Conservation (phyloP, 2,329 filamentous ascomycete genomes). For the Cladosporium velox region DNA sequence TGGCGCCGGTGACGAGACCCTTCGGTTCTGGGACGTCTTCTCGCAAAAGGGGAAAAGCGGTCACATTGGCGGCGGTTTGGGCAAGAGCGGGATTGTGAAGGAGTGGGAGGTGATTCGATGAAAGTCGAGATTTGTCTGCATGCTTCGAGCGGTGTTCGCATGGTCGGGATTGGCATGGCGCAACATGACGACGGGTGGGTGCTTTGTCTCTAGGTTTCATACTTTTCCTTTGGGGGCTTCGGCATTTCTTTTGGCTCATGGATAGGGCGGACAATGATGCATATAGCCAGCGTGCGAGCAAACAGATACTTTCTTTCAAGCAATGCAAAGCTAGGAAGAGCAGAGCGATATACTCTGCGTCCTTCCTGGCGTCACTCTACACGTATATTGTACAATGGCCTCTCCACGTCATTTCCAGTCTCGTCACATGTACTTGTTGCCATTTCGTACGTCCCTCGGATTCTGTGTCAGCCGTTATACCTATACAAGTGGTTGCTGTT, state of each 20-base stretch:
- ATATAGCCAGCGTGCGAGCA: conserved; percentile 12
- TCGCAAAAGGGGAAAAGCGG: conserved; percentile 72
- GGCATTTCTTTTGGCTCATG: background rate
- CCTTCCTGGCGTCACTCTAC: background rate
- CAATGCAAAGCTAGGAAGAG: background rate
- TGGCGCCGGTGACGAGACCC: conserved; percentile 91
- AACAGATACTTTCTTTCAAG: conserved; percentile 3
- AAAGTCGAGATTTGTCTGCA: background rate
- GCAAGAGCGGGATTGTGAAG: conserved; percentile 43
- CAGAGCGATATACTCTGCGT: background rate
- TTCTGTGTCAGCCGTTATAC: background rate
- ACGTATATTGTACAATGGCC: background rate
- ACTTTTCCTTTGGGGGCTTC: background rate
- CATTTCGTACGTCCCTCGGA: background rate
- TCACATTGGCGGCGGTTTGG: conserved; percentile 66
- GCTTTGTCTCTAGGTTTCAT: background rate
- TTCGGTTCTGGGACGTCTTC: conserved; percentile 97
- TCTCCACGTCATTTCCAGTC: background rate
- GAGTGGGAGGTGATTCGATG: conserved; percentile 20
- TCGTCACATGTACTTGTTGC: background rate
- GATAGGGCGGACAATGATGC: background rate
- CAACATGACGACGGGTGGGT: background rate
- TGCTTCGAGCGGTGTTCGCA: background rate
- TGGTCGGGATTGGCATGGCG: background rate
- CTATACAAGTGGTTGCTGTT: too few relatives aligned